Conservation (phyloP, 371 early-diverging fungal species). For the Cokeromyces recurvatus region DNA sequence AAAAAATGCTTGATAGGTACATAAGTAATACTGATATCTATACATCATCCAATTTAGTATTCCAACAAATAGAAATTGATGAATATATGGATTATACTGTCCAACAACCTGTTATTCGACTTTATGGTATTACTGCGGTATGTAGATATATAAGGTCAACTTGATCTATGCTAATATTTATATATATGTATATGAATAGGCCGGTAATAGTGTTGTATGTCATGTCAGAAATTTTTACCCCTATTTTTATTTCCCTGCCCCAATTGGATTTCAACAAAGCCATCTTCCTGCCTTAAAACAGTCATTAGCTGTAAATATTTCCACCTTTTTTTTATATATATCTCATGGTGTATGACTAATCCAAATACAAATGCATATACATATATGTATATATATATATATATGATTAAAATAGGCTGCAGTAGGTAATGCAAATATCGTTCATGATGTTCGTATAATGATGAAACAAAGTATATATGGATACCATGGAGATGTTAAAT, state of each 20-base stretch:
- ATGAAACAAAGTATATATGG: conserved; percentile 81
- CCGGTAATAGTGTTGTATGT: conserved; percentile 84
- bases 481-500: conserved; percentile 67
- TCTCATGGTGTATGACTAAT: too few species aligned
- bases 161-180: conserved; percentile 6
- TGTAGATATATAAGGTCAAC: not conserved
- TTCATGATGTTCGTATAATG: conserved; percentile 59
- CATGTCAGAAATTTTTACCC: conserved; percentile 92
- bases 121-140: conserved; percentile 90
- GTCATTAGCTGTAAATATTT: conserved; percentile 61
- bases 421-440: conserved; percentile 23
- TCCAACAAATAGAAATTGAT: conserved; percentile 94
- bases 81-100: conserved; percentile 55
- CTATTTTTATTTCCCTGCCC: conserved; percentile 95
- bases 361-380: too few species aligned
- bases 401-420: too few species aligned
- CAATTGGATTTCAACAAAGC: conserved; percentile 63
- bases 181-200: conserved; percentile 27
- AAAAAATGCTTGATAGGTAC: not conserved
- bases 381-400: too few species aligned
- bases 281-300: conserved; percentile 54
- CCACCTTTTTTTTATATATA: too few species aligned
- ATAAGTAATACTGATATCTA: not conserved
- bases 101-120: conserved; percentile 62
- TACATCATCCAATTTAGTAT: conserved; percentile 45